Percentiles rank a stretch among this genome's conserved stretches.
Evolutionary conservation across 176 grass and related monocot genomes (phyloP).

Genomic region (sorghum (Sorghum bicolor)): DNA sequence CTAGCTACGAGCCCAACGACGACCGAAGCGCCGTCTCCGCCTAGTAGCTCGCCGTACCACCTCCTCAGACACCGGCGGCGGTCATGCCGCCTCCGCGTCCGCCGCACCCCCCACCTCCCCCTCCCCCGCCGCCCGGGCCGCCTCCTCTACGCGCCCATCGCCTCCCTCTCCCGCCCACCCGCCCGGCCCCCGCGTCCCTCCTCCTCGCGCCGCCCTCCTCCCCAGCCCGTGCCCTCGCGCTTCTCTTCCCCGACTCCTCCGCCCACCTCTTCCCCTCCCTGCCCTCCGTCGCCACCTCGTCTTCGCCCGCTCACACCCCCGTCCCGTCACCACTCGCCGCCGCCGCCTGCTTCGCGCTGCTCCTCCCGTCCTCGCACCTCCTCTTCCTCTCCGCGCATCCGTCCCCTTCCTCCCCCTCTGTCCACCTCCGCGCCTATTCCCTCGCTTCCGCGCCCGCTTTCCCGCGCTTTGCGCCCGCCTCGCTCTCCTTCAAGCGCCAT

Average conservation of each 20-base stretch:
- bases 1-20: neutral
- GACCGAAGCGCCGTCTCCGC: conserved; percentile 15
- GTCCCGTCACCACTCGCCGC: conserved; percentile 58
- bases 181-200: conserved; percentile 21
- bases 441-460: conserved; percentile 21
- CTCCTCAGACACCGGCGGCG: conserved; percentile 49
- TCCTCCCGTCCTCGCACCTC: conserved; percentile 49
- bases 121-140: conserved; percentile 14
- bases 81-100: conserved; percentile 48
- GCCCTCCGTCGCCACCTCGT: neutral
- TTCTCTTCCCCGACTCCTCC: conserved; percentile 43
- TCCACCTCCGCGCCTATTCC: conserved; percentile 67
- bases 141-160: conserved; percentile 31
- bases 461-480: conserved; percentile 40
- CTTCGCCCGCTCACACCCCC: conserved; percentile 31
- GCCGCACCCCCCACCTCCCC: conserved; percentile 12
- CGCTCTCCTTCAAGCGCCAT: conserved; percentile 51
- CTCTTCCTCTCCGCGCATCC: conserved; percentile 56
- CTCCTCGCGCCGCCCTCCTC: conserved; percentile 37
- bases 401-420: conserved; percentile 40
- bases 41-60: conserved; percentile 29
- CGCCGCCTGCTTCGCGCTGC: conserved; percentile 50
- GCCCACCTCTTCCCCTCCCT: conserved; percentile 37
- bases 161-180: conserved; percentile 32
- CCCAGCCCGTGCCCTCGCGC: conserved; percentile 33